Percentiles rank a stretch among this genome's conserved stretches.
Conservation (phyloP, 2,329 filamentous ascomycete genomes). For the Chaetomiaceae sp. region DNA sequence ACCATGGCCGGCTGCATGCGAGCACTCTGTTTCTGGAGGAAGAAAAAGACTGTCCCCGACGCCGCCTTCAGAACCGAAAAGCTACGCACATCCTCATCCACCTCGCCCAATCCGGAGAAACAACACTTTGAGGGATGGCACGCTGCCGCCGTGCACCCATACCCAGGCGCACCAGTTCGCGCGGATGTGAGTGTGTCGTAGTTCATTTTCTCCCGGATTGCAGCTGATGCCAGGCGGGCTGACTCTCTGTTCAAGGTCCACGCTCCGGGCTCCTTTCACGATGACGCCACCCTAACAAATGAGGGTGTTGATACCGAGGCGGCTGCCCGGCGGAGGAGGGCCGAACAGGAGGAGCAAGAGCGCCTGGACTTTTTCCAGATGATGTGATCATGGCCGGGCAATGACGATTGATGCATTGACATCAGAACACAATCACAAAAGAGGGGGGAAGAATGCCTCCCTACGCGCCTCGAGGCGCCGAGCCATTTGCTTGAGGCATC, state of each 20-base stretch:
- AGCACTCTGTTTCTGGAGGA: slow-evolving; percentile 1
- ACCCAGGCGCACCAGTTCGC: slow-evolving; percentile 7
- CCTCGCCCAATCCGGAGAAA: too few species aligned
- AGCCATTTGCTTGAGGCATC: too few species aligned
- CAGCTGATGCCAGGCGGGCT: slow-evolving; percentile 8
- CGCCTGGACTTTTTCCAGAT: slow-evolving; percentile 25
- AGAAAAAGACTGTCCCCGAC: neutral
- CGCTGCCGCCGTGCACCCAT: neutral
- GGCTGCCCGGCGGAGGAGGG: slow-evolving; percentile 13
- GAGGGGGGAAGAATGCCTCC: too few species aligned
- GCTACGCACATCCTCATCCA: neutral
- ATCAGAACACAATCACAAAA: too few species aligned
- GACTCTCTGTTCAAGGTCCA: neutral
- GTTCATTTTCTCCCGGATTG: slow-evolving; percentile 13
- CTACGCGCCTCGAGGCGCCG: too few species aligned
- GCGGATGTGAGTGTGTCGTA: slow-evolving; percentile 11
- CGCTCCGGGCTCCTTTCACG: neutral
- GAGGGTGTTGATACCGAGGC: slow-evolving; percentile 8
- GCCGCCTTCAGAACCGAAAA: neutral
- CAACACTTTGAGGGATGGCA: too few species aligned
- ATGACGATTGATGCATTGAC: too few species aligned
- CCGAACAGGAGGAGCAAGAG: slow-evolving; percentile 25
- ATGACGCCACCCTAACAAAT: neutral
- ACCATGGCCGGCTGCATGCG: slow-evolving; percentile 3
- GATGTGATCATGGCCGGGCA: too few species aligned